Conservation (phyloP, 495 filamentous ascomycete genomes). For the Pyrenula aspistea region DNA sequence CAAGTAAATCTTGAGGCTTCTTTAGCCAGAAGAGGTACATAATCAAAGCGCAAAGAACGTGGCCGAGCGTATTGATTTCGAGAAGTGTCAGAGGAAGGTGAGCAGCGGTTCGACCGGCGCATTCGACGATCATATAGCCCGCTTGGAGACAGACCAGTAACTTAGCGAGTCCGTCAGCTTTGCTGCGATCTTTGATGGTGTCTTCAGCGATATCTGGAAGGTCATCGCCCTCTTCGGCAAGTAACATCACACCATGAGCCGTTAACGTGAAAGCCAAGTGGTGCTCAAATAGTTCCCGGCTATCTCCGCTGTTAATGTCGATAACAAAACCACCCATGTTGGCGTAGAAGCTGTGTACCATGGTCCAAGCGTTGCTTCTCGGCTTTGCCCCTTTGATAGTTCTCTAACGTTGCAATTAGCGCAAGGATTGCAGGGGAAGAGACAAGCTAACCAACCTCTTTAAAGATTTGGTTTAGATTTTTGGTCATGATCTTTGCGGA, state of each 20-base stretch:
- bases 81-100: not conserved
- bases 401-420: not conserved
- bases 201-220: not conserved
- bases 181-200: not conserved
- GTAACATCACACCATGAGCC: constrained; percentile 3
- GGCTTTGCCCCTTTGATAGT: not conserved
- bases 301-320: constrained; percentile 1
- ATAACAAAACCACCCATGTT: constrained; percentile 20
- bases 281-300: constrained; percentile 4
- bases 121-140: not conserved
- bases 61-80: not conserved
- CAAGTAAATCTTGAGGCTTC: not conserved
- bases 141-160: not conserved
- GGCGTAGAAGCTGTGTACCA: constrained; percentile 16
- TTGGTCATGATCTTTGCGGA: not conserved
- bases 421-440: too few relatives aligned
- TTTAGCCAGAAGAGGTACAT: not conserved
- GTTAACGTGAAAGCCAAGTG: constrained; percentile 7
- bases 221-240: not conserved
- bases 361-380: constrained; percentile 9
- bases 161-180: not conserved
- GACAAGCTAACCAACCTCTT: not conserved
- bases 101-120: not conserved
- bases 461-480: not conserved
- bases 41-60: not conserved